These are phyloP conservation scores for Calonectria pseudoturangicola DNA, from an alignment of 2,329 filamentous ascomycete genomes.

Conservation along the genomic window DNA sequence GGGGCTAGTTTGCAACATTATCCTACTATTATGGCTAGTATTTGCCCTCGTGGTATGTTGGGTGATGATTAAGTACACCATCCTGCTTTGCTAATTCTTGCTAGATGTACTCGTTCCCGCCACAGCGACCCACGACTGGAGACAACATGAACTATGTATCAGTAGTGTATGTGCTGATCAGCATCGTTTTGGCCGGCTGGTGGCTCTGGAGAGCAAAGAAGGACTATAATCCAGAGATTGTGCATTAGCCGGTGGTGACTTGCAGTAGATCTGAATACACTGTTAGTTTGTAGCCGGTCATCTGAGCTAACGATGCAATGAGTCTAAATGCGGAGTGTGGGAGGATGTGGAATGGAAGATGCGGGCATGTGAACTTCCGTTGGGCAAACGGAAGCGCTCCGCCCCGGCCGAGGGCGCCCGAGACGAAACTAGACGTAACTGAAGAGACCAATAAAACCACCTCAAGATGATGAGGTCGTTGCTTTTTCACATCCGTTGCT, in stretches of 20 bases:
- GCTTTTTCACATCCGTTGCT: neutral
- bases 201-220: slow-evolving; percentile 6
- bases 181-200: neutral
- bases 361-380: neutral
- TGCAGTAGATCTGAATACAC: neutral
- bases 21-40: slow-evolving; percentile 27
- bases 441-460: neutral
- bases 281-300: neutral
- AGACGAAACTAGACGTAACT: neutral
- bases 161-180: slow-evolving; percentile 14
- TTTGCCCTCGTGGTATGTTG: slow-evolving; percentile 36
- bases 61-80: neutral
- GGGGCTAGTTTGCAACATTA: slow-evolving; percentile 30
- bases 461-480: neutral
- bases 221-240: neutral
- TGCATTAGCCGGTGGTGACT: neutral
- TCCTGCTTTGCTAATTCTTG: slow-evolving; percentile 1
- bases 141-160: slow-evolving; percentile 34
- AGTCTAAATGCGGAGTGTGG: neutral
- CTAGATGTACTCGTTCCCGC: slow-evolving; percentile 30
- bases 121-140: neutral
- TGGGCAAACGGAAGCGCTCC: neutral
- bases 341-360: slow-evolving; percentile 1
- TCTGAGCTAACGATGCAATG: neutral
- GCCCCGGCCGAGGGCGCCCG: neutral